Evolutionary conservation across 345 rosid species (phyloP).

Genomic region (Nephelium lappaceum): DNA sequence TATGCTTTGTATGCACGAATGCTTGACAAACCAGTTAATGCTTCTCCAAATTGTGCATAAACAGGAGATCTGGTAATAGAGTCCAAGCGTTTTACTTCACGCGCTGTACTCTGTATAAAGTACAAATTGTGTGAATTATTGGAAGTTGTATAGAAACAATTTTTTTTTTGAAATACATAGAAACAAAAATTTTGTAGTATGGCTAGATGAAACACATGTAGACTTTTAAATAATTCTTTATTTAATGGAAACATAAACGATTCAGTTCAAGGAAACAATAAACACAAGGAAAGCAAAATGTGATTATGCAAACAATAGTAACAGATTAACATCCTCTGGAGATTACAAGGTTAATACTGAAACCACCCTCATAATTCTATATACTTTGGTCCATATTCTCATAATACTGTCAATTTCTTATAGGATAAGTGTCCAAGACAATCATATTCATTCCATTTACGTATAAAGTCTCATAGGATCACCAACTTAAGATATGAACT

Average conservation of each 20-base stretch:
- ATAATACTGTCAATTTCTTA: background rate
- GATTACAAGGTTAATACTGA: background rate
- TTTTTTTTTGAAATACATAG: background rate
- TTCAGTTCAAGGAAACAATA: background rate
- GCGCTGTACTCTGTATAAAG: conserved; percentile 71
- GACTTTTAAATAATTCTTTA: background rate
- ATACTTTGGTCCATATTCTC: background rate
- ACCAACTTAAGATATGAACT: background rate
- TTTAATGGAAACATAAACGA: background rate
- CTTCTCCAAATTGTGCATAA: conserved; percentile 97
- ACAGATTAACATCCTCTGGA: background rate
- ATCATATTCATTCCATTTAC: background rate
- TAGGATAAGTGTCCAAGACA: background rate
- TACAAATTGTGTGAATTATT: conserved; percentile 11
- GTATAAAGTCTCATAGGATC: background rate
- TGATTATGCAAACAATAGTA: background rate
- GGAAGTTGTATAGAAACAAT: background rate
- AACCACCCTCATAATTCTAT: background rate
- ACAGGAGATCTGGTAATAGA: conserved; percentile 86
- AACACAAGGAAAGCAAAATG: background rate
- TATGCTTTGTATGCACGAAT: conserved; percentile 94
- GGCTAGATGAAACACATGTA: background rate
- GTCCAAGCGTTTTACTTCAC: conserved; percentile 93
- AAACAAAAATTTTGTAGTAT: background rate
- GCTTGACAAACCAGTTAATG: conserved; percentile 81